These are phyloP conservation scores for Mortierella sp. DNA, from an alignment of 371 early-diverging fungal genomes.

Conservation along the genomic window DNA sequence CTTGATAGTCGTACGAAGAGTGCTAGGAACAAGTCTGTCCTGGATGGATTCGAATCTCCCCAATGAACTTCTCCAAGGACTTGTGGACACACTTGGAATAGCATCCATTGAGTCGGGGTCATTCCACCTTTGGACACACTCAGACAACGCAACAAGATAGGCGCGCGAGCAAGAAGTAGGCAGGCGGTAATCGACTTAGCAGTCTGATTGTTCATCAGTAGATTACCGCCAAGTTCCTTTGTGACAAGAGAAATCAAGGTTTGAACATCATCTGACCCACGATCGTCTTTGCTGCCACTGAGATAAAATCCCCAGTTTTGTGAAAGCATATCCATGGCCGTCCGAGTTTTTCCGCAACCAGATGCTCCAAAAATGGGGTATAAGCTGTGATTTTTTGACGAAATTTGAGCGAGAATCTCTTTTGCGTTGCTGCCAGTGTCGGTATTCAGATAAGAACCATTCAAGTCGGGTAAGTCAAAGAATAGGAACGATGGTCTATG, in stretches of 20 bases:
- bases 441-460: neutral
- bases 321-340: conserved; percentile 26
- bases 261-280: conserved; percentile 23
- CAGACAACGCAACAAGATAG: conserved; percentile 19
- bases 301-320: conserved; percentile 31
- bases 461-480: conserved; percentile 16
- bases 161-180: conserved; percentile 18
- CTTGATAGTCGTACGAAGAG: conserved; percentile 8
- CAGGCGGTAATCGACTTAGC: conserved; percentile 11
- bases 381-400: neutral
- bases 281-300: conserved; percentile 14
- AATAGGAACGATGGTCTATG: conserved; percentile 23
- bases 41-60: conserved; percentile 2
- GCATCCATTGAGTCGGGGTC: conserved; percentile 36
- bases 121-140: neutral
- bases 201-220: neutral
- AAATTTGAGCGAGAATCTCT: conserved; percentile 5
- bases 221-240: neutral
- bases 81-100: conserved; percentile 17
- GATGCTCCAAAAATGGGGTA: conserved; percentile 26
- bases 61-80: conserved; percentile 20
- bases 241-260: neutral
- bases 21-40: conserved; percentile 3
- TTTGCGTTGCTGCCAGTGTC: neutral
- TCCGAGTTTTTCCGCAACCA: conserved; percentile 25